These are phyloP conservation scores for Fraxinus xanthoxyloides DNA, from an alignment of 305 asterid species.

Conservation along the genomic window DNA sequence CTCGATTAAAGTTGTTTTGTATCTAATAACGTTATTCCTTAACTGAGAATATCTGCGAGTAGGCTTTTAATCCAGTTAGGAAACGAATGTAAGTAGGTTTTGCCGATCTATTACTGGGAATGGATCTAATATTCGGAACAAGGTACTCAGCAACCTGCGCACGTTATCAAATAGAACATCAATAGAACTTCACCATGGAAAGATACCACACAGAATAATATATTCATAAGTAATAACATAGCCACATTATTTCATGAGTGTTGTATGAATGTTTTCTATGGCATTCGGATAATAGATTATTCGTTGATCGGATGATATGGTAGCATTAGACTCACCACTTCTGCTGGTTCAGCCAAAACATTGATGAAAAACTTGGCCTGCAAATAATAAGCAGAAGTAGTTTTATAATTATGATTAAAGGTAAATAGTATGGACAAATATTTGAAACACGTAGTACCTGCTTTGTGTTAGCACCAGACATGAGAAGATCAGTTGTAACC, in stretches of 20 bases:
- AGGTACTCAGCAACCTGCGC: conserved; percentile 80
- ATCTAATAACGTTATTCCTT: conserved; percentile 22
- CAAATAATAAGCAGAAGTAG: conserved; percentile 13
- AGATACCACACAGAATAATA: not conserved
- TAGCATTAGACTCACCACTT: conserved; percentile 55
- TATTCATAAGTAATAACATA: not conserved
- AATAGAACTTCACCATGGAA: not conserved
- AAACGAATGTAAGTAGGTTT: conserved; percentile 89
- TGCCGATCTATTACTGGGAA: conserved; percentile 67
- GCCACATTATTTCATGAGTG: not conserved
- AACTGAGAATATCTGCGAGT: conserved; percentile 91
- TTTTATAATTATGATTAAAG: conserved; percentile 9
- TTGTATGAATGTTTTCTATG: not conserved
- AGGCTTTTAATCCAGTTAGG: conserved; percentile 92
- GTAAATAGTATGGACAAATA: not conserved
- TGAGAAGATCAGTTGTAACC: conserved; percentile 98
- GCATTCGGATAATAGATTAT: too few species aligned
- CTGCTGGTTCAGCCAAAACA: conserved; percentile 94
- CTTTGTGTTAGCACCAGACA: conserved; percentile 93
- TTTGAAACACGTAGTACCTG: conserved; percentile 47
- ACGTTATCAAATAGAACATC: conserved; percentile 1
- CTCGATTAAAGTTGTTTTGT: not conserved
- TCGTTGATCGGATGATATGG: not conserved
- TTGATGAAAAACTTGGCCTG: conserved; percentile 98
- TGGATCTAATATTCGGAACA: conserved; percentile 74